phyloP scores from a whole-genome alignment of 2,329 filamentous ascomycete genomes.

The Paracoccidioides lutzii region DNA sequence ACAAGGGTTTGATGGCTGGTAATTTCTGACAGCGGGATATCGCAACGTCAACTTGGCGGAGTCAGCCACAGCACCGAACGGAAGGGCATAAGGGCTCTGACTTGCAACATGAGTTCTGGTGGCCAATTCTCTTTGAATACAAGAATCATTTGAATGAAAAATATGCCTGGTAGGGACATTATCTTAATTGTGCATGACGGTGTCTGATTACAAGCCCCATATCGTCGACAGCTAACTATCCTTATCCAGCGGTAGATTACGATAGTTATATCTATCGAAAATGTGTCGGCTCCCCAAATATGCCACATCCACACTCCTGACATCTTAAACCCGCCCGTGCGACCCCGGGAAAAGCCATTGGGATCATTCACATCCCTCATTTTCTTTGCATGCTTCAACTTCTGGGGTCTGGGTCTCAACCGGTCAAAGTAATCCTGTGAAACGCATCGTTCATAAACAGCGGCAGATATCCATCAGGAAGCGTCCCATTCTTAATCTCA shows the following conservation, averaged over 20 bases:
- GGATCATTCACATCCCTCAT: conserved; percentile 3
- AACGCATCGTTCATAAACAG: conserved; percentile 37
- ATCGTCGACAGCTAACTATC: too few relatives aligned
- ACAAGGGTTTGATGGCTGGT: neutral
- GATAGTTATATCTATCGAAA: neutral
- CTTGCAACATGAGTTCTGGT: neutral
- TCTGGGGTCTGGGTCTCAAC: conserved; percentile 19
- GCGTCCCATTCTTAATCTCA: conserved; percentile 22
- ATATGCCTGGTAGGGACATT: too few relatives aligned
- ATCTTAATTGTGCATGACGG: too few relatives aligned
- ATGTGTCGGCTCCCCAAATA: neutral
- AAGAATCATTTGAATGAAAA: neutral
- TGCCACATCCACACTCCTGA: neutral
- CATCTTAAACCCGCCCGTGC: conserved; percentile 1
- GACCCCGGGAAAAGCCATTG: conserved; percentile 1
- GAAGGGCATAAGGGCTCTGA: neutral
- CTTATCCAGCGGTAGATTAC: neutral
- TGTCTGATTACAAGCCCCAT: too few relatives aligned
- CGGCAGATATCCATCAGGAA: conserved; percentile 31
- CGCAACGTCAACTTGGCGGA: neutral
- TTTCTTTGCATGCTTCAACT: conserved; percentile 18
- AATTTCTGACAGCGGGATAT: neutral
- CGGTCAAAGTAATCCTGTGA: conserved; percentile 34
- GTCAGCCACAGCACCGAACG: too few relatives aligned
- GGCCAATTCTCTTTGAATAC: neutral